phyloP scores from a whole-genome alignment of 1,139 yeast species.

The Sugiyamaella novakii region DNA sequence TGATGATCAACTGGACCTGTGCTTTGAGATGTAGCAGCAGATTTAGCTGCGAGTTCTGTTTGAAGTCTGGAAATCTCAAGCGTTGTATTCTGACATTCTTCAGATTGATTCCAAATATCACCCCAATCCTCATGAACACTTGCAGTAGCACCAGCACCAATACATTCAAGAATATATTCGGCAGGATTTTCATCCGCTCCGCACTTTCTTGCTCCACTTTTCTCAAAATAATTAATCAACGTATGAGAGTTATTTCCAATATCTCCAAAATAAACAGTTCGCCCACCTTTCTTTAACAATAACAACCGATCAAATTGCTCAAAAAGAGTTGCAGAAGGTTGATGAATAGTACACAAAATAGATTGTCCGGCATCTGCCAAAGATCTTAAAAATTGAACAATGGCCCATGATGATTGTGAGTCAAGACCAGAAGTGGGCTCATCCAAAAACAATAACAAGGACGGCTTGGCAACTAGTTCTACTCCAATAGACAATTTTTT shows the following conservation, averaged over 20 bases:
- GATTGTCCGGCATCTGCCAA: constrained; percentile 60
- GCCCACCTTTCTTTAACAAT: constrained; percentile 57
- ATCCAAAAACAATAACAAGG: constrained; percentile 54
- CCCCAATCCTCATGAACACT: constrained; percentile 48
- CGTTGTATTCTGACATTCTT: constrained; percentile 44
- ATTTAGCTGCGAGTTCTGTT: constrained; percentile 34
- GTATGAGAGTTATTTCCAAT: constrained; percentile 57
- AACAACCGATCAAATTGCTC: constrained; percentile 56
- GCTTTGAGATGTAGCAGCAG: constrained; percentile 20
- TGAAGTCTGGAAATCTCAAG: constrained; percentile 45
- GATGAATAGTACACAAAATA: constrained; percentile 59
- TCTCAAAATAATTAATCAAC: constrained; percentile 58
- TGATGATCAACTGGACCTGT: constrained; percentile 28
- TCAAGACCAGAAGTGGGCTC: constrained; percentile 64
- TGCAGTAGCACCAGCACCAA: constrained; percentile 73
- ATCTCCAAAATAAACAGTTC: constrained; percentile 68
- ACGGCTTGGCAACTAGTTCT: constrained; percentile 59
- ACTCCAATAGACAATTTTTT: constrained; percentile 68
- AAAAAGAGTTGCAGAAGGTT: constrained; percentile 59
- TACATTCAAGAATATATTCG: constrained; percentile 63
- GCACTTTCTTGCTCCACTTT: constrained; percentile 53
- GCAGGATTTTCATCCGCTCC: constrained; percentile 61
- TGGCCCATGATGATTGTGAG: constrained; percentile 62
- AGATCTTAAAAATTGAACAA: constrained; percentile 53
- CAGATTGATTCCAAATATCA: constrained; percentile 47